These are phyloP conservation scores for Colletotrichum eleusines DNA, from an alignment of 2,329 filamentous ascomycete genomes.

Conservation along the genomic window DNA sequence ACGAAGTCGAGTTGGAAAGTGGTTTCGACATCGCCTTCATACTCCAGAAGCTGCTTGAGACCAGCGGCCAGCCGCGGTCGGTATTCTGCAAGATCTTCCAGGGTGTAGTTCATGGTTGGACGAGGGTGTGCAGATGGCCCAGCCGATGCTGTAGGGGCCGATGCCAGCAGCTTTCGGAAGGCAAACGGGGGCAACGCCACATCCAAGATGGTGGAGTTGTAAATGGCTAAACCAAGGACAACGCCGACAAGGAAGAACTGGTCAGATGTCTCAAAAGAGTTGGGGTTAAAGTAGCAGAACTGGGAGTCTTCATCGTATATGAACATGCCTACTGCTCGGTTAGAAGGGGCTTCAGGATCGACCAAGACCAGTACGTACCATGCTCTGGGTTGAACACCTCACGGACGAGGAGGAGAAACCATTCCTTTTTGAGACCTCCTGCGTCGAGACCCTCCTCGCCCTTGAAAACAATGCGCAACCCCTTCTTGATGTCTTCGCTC, in stretches of 20 bases:
- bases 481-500: slow-evolving; percentile 90
- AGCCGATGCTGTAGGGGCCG: slow-evolving; percentile 73
- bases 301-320: slow-evolving; percentile 90
- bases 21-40: slow-evolving; percentile 83
- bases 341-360: slow-evolving; percentile 9
- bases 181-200: slow-evolving; percentile 89
- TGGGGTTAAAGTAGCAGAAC: slow-evolving; percentile 93
- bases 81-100: slow-evolving; percentile 87
- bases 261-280: slow-evolving; percentile 89
- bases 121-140: slow-evolving; percentile 68
- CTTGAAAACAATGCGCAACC: slow-evolving; percentile 83
- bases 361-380: slow-evolving; percentile 65
- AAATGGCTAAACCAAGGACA: slow-evolving; percentile 88
- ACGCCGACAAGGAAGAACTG: slow-evolving; percentile 93
- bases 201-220: slow-evolving; percentile 94
- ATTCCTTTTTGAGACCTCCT: slow-evolving; percentile 91
- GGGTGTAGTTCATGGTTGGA: slow-evolving; percentile 76
- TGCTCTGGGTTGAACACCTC: slow-evolving; percentile 94
- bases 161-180: slow-evolving; percentile 86
- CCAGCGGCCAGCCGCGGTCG: slow-evolving; percentile 81
- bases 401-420: slow-evolving; percentile 88
- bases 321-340: slow-evolving; percentile 77
- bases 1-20: slow-evolving; percentile 88
- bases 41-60: slow-evolving; percentile 81
- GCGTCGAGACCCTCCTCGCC: slow-evolving; percentile 94